These are phyloP conservation scores for Pseudonitzschia multistriata DNA, from an alignment of 108 stramenopile species.

Conservation along the genomic window DNA sequence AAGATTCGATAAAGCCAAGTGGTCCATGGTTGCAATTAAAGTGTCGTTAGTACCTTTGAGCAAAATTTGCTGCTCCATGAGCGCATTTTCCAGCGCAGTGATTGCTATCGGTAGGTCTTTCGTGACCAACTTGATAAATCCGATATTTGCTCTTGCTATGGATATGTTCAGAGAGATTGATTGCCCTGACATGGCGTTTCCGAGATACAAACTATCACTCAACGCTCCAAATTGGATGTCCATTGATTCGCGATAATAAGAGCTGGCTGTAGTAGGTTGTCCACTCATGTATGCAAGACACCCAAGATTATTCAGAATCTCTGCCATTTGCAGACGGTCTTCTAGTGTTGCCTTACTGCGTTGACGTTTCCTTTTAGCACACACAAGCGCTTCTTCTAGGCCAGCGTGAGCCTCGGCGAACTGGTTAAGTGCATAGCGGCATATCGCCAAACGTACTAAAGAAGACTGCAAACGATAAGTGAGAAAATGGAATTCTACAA, in stretches of 20 bases:
- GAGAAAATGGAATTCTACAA: neutral
- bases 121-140: constrained; percentile 37
- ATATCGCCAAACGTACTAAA: constrained; percentile 33
- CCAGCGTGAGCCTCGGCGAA: constrained; percentile 30
- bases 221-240: constrained; percentile 35
- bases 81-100: constrained; percentile 36
- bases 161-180: constrained; percentile 44
- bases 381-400: constrained; percentile 31
- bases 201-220: constrained; percentile 41
- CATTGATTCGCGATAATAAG: constrained; percentile 41
- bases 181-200: constrained; percentile 26
- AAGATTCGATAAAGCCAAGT: constrained; percentile 46
- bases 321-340: constrained; percentile 43
- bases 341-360: constrained; percentile 7
- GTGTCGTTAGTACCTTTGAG: constrained; percentile 41
- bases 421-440: constrained; percentile 43
- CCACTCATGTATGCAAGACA: constrained; percentile 44
- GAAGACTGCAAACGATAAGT: constrained; percentile 30
- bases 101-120: constrained; percentile 34
- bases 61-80: constrained; percentile 45
- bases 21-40: constrained; percentile 53
- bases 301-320: constrained; percentile 55
- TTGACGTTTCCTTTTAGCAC: constrained; percentile 13
- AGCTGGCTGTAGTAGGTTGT: constrained; percentile 23
- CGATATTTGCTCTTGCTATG: constrained; percentile 46